A percentile compares a stretch with the other conserved stretches of the same genome.
Evolutionary conservation across 148 eudicot genomes (phyloP).

Genomic region (Cornus florida): DNA sequence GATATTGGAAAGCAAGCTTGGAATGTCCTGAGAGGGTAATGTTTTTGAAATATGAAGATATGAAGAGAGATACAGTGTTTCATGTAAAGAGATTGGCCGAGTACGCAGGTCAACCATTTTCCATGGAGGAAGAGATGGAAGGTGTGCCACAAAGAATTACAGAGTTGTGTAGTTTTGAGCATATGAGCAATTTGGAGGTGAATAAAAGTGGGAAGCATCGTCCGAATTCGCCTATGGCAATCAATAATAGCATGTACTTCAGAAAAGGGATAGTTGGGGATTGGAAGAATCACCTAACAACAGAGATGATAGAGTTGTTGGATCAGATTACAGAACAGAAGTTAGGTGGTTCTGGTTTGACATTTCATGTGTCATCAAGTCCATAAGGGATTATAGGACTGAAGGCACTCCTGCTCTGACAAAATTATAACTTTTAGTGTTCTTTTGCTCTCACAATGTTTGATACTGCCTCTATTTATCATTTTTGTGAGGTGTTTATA

Average conservation of each 20-base stretch:
- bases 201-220: background rate
- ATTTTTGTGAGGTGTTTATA: no score
- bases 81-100: slow-evolving; percentile 14
- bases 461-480: no score
- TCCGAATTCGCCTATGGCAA: background rate
- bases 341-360: slow-evolving; percentile 10
- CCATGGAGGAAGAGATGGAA: slow-evolving; percentile 13
- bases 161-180: background rate
- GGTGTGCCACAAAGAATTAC: background rate
- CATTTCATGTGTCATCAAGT: background rate
- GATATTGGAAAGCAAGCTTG: slow-evolving; percentile 19
- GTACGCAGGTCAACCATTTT: slow-evolving; percentile 19
- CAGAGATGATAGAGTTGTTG: background rate
- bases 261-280: slow-evolving; percentile 23
- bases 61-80: background rate
- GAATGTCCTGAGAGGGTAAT: slow-evolving; percentile 6
- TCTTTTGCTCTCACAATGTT: no score
- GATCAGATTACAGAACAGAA: slow-evolving; percentile 2
- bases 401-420: no score
- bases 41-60: slow-evolving; percentile 20
- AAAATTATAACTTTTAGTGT: no score
- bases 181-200: background rate
- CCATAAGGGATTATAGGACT: no score
- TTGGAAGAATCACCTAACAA: slow-evolving; percentile 19
- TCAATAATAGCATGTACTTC: background rate